phyloP scores from a whole-genome alignment of 352 stramenopile species.

The Phytophthora meadii region DNA sequence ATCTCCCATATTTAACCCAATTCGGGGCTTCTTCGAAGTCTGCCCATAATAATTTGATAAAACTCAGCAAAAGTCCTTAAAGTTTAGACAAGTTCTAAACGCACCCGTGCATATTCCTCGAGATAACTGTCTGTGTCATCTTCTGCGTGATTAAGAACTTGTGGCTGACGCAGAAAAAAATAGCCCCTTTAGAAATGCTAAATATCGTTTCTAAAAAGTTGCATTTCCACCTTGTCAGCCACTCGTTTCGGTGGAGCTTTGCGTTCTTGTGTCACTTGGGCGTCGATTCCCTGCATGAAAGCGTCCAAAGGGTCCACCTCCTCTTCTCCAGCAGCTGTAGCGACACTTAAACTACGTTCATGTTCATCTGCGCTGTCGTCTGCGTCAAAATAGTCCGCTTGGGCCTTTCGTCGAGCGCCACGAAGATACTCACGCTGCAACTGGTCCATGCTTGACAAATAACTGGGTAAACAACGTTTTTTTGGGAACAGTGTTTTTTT shows the following conservation, averaged over 20 bases:
- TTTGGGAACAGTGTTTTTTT: not conserved
- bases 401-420: conserved; percentile 59
- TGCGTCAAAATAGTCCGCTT: conserved; percentile 74
- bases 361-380: conserved; percentile 52
- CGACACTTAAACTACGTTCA: not conserved
- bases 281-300: conserved; percentile 86
- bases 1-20: conserved; percentile 2
- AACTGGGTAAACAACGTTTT: not conserved
- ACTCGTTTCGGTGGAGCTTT: conserved; percentile 25
- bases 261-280: conserved; percentile 65
- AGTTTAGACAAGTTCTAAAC: conserved; percentile 5
- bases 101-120: conserved; percentile 41
- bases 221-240: conserved; percentile 43
- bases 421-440: conserved; percentile 68
- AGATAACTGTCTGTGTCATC: conserved; percentile 43
- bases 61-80: not conserved
- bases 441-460: conserved; percentile 40
- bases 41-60: conserved; percentile 19
- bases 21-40: conserved; percentile 48
- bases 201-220: conserved; percentile 4
- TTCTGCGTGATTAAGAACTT: conserved; percentile 45
- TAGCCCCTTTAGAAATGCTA: conserved; percentile 7
- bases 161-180: conserved; percentile 21
- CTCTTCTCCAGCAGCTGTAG: conserved; percentile 26
- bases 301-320: conserved; percentile 87